Evolutionary conservation across 2,329 filamentous ascomycete species (phyloP), one percentile per base, ranked within the genome.

Genomic region (Incumbomyces lentus): DNA sequence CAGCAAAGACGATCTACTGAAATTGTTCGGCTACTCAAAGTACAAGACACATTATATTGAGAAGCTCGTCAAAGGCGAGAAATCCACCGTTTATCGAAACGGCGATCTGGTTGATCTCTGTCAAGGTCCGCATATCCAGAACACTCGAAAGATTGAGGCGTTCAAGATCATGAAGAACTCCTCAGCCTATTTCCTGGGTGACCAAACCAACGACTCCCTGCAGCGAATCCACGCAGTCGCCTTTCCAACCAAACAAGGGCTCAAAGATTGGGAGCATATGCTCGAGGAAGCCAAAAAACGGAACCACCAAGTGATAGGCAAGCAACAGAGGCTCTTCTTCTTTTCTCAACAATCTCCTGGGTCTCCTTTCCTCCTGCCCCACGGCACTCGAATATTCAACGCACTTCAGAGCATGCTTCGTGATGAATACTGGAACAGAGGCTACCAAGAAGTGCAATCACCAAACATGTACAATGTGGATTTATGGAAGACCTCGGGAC

Each of bases 31-130:
- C 58, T 93, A 94, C 75, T 95, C 93, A 76, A 92, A 92, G 65
- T 96, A 95, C 74, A 96, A 98, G 78, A 81, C 94, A 64, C 86
- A 95, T 66, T 94, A 96, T 66, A 96, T 98, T 70, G 83, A 87
- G 58, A 84, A 88, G 71, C 88, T 93, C 67, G 86, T 96, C 51
- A 74, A 82, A 33, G 88, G 87, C 57, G 89, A 87, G 47, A 86
- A 77, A 62, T 94, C 87, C 63, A 96, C 92, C 8, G 90, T 96
- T 34, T 98, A 96, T 68, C 81, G 87, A 53, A 93, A 88, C 60
- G 92, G 92, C 49, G 88, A 88, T 12, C 73, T 96, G 47, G 95
- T 96, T 60, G 92, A 98, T 76, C 72, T 96, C 53, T 96, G 92
- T 73, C 79, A 88, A 64, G 92, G 92, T 32, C 92, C 92, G 52